Base-by-base conservation (phyloP, 768 basidiomycete genomes). In the Trametes cinnabarina region DNA sequence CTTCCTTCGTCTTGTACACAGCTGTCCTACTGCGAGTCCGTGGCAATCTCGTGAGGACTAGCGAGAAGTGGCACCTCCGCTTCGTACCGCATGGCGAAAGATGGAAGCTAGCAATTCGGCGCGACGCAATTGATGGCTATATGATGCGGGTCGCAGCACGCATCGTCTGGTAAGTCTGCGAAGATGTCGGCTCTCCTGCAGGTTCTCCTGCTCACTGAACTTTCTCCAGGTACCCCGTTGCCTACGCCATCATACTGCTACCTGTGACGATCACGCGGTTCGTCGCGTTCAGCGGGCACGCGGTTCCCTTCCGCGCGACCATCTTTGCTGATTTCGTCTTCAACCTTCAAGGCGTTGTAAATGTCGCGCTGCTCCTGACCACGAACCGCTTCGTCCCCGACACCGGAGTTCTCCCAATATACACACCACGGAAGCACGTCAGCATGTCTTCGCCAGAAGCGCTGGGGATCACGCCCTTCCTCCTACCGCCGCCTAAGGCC, bases 21-120 rank as follows among this genome's bases (percentile, higher is more conserved):
- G 57, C 61, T 28, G 67, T 75, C 44, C 60, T 73, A 25, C 71
- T 76, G 37, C 72, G 74, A 20, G 71, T 76, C 9, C 73, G 75
- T 19, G 75, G 75, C 2, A 76, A 76, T 55, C 60, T 76, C 10
- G 49, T 68, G 17, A 58, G 51, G n/a, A 64, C 61, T 6, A 55
- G 59, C 12, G 68, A 71, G 10, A 53, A 48, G 17, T 72, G 72
- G 71, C 58, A 48, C 11, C 59, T 75, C 26, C 70, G 72, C 30
- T 71, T 71, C 54, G 68, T 74, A 6, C 63, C 71, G 5, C 58
- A 65, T 10, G 54, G 63, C 10, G 66, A 73, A 30, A 62, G 70
- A 42, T 75, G 74, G 74, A 59, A 68, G 44, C 67, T 75, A 20
- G 67, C 67, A 1, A 63, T 74, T 47, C 46, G 63, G 19, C 67